A percentile compares a stretch with the other conserved stretches of the same genome.
Evolutionary conservation across 1,284 basidiomycete species (phyloP).

Genomic region (Takashimella koratensis): DNA sequence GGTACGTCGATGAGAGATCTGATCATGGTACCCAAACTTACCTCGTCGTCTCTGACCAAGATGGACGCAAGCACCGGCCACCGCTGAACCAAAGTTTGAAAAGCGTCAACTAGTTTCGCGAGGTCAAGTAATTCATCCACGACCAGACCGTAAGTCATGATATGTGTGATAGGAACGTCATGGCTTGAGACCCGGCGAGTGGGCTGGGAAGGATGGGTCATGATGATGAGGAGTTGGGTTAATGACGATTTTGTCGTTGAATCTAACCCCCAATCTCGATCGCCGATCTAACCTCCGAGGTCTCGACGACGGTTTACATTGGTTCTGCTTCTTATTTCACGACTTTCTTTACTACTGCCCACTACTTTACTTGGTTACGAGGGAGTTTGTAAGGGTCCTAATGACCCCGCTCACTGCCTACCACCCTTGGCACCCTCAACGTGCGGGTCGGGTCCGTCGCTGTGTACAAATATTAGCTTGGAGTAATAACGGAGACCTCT

Average conservation of each 20-base stretch:
- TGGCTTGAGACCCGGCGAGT: neutral
- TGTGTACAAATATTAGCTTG: slow-evolving; percentile 10
- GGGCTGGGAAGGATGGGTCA: neutral
- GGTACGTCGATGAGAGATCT: no score
- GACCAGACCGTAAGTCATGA: neutral
- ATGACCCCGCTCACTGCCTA: slow-evolving; percentile 19
- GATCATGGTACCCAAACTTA: no score
- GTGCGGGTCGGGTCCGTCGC: slow-evolving; percentile 39
- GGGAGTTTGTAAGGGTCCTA: no score
- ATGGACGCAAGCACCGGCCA: neutral
- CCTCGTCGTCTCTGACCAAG: neutral
- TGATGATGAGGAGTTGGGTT: no score
- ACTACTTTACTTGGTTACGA: no score
- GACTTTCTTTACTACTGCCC: no score
- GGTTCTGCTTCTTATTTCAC: no score
- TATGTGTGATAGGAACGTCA: neutral
- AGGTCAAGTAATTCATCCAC: neutral
- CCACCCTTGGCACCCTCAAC: slow-evolving; percentile 38
- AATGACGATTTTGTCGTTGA: no score
- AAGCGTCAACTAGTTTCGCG: neutral
- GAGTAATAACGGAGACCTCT: neutral
- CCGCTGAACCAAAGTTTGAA: neutral
- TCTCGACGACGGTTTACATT: no score
- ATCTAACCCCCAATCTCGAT: no score
- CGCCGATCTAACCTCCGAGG: no score